A percentile compares a stretch with the other conserved stretches of the same genome.
phyloP scores from a whole-genome alignment of 2,329 filamentous ascomycete genomes.

The Fusarium tuaranense region DNA sequence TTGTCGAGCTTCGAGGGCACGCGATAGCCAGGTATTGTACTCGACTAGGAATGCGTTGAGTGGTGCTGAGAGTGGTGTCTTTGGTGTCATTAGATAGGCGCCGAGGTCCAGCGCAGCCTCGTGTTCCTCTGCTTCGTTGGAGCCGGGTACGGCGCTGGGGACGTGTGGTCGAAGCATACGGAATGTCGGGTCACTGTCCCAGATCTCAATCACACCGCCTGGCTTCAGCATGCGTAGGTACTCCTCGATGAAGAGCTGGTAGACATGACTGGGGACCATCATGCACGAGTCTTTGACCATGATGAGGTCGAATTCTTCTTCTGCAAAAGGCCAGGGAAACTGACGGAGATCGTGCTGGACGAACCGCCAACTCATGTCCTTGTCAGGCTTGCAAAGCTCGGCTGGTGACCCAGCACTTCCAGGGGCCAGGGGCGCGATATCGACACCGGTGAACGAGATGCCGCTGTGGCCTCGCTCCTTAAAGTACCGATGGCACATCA shows the following conservation, averaged over 20 bases:
- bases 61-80: constrained; percentile 83
- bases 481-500: constrained; percentile 87
- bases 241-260: constrained; percentile 73
- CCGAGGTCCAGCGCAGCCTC: constrained; percentile 77
- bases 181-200: constrained; percentile 89
- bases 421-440: constrained; percentile 78
- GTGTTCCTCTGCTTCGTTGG: constrained; percentile 63
- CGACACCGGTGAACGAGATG: constrained; percentile 84
- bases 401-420: constrained; percentile 48
- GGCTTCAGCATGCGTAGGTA: constrained; percentile 80
- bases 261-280: constrained; percentile 69
- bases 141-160: constrained; percentile 57
- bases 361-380: constrained; percentile 89
- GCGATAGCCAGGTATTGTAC: constrained; percentile 85
- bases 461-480: constrained; percentile 73
- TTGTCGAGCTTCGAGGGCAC: constrained; percentile 78
- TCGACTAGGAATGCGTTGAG: constrained; percentile 86
- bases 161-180: constrained; percentile 86
- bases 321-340: constrained; percentile 80
- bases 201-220: constrained; percentile 85
- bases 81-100: constrained; percentile 84
- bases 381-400: constrained; percentile 64
- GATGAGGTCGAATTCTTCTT: constrained; percentile 86
- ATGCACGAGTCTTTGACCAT: constrained; percentile 88
- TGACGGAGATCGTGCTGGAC: constrained; percentile 87